phyloP scores from a whole-genome alignment of 768 basidiomycete species.

The Scleroderma bovista region DNA sequence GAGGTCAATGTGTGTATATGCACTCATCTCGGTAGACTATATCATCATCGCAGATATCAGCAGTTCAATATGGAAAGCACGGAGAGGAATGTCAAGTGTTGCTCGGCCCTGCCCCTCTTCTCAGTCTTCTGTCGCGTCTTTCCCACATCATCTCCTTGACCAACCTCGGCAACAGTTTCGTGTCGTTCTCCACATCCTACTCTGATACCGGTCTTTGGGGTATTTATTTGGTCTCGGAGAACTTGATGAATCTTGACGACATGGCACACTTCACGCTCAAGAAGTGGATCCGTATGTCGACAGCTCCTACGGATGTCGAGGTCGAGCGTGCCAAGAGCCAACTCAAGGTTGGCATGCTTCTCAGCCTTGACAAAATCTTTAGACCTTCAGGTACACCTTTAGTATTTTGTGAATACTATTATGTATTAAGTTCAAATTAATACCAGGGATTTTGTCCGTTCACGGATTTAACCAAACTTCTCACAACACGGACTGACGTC shows the following conservation, averaged over 20 bases:
- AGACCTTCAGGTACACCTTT: too few species aligned
- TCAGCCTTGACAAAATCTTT: constrained; percentile 86
- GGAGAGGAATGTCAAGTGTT: too few species aligned
- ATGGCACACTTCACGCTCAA: constrained; percentile 88
- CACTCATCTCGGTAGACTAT: too few species aligned
- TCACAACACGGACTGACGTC: too few species aligned
- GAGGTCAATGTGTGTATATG: too few species aligned
- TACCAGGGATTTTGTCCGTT: too few species aligned
- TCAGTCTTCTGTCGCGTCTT: constrained; percentile 87
- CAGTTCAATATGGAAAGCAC: too few species aligned
- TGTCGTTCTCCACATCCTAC: constrained; percentile 98
- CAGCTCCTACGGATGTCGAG: constrained; percentile 75
- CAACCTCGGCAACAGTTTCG: constrained; percentile 98
- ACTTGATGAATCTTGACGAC: constrained; percentile 90
- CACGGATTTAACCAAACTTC: too few species aligned
- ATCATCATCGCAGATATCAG: too few species aligned
- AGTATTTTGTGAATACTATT: too few species aligned
- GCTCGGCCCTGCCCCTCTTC: constrained; percentile 82
- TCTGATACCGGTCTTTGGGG: constrained; percentile 99
- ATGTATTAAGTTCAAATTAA: too few species aligned
- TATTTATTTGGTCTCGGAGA: constrained; percentile 95
- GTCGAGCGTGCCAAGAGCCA: constrained; percentile 98
- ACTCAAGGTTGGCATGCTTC: constrained; percentile 88
- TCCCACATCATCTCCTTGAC: constrained; percentile 86
- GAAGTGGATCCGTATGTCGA: constrained; percentile 95